Evolutionary conservation across 768 basidiomycete species (phyloP), one percentile per base, ranked within the genome.

Genomic region (Butyriboletus loyo): DNA sequence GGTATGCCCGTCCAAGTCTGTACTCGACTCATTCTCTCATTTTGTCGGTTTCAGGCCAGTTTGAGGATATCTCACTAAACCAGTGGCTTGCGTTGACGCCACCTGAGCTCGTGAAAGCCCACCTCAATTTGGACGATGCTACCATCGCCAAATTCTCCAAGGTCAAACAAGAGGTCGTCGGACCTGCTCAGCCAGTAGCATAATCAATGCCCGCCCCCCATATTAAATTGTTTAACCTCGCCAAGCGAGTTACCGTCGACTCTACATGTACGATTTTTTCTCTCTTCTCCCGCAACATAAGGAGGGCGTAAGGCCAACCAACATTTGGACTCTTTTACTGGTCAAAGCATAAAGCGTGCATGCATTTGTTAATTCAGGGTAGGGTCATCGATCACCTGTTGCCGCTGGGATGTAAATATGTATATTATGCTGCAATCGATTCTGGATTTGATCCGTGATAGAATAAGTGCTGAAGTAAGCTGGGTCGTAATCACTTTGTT

Each of bases 21-120:
- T n/a, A 5, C 31, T n/a, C 8, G 2, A 17, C 9, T 5, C 2
- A 27, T 32, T 34, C 21, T 14, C 30, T 46, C 42, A 45, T 60
- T n/a, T 40, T 5, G 28, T 36, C 43, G 7, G 14, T 49, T 44
- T 3, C 48, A 78, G 79, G 74, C 54, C 55, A 70, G 48, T 80
- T 77, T 62, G 77, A 84, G 63, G 83, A 85, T 57, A 71, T 84
- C 50, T 80, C 80, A 36, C 67, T 84, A 22, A 77, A 70, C 47
- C 78, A 84, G 60, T 85, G 84, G 83, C 71, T 85, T n/a, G 81
- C 84, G 0, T 64, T 84, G 32, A 81, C 79, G 0, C 83, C 83
- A 6, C 79, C 76, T 2, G 73, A 72, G 24, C 72, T 86, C 11
- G 83, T 86, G 30, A 82, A 82, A 61, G 81, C 80, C 0, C 81